Conservation (phyloP, 2,329 filamentous ascomycete species). For the Monilinia fructicola region DNA sequence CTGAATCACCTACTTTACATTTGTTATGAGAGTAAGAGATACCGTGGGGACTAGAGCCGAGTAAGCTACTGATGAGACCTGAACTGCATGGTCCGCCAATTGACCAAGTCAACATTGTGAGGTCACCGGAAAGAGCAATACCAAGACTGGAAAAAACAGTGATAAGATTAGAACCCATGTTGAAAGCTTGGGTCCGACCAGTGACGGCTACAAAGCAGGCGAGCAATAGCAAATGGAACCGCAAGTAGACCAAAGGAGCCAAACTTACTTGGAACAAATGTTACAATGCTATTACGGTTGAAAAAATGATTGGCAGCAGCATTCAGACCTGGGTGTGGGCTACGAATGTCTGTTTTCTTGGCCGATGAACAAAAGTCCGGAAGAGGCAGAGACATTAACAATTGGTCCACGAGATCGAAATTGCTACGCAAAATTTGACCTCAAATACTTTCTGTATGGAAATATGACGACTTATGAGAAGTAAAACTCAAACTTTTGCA, state of each 20-base stretch:
- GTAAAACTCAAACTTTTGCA: too few species aligned
- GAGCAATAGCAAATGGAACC: not conserved
- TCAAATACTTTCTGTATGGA: too few species aligned
- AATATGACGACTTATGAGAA: too few species aligned
- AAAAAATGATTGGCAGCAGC: conserved; percentile 46
- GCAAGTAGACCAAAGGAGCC: not conserved
- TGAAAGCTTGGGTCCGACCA: not conserved
- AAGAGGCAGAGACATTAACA: too few species aligned
- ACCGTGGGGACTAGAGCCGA: not conserved
- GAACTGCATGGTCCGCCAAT: not conserved
- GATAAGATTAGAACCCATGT: not conserved
- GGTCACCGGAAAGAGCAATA: not conserved
- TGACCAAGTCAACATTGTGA: not conserved
- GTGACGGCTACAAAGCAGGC: not conserved
- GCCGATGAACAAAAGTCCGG: conserved; percentile 31
- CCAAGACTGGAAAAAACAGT: not conserved
- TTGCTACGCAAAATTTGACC: too few species aligned
- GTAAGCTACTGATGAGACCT: not conserved
- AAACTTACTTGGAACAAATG: not conserved
- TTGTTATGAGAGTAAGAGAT: not conserved
- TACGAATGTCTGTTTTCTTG: conserved; percentile 22
- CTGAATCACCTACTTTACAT: not conserved
- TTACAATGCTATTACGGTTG: not conserved
- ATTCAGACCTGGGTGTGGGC: conserved; percentile 44
- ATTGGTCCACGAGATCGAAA: too few species aligned